A percentile compares a stretch with the other conserved stretches of the same genome.
Evolutionary conservation across 805 yeast species (phyloP).

Genomic region (Teunomyces gatunensis): DNA sequence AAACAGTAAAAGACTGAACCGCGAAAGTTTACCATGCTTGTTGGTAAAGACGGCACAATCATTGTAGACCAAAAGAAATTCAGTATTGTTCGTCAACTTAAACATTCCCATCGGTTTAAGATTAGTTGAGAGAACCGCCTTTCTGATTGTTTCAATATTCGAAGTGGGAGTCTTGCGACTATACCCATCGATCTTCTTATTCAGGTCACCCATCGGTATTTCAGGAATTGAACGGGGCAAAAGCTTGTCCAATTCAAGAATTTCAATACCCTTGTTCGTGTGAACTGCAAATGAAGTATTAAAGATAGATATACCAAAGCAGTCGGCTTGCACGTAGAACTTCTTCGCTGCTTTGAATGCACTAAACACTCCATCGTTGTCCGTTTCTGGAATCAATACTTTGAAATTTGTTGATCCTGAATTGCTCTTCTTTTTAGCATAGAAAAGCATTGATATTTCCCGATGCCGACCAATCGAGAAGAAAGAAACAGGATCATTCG

Average conservation of each 20-base stretch:
- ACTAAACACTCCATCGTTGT: slow-evolving; percentile 47
- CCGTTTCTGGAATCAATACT: slow-evolving; percentile 56
- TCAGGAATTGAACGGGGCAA: slow-evolving; percentile 60
- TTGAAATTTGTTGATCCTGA: slow-evolving; percentile 50
- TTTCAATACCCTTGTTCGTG: slow-evolving; percentile 64
- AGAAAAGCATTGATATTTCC: slow-evolving; percentile 55
- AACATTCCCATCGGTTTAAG: slow-evolving; percentile 63
- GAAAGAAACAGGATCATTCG: slow-evolving; percentile 49
- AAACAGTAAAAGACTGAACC: slow-evolving; percentile 43
- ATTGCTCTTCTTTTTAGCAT: slow-evolving; percentile 51
- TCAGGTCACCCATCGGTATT: slow-evolving; percentile 24
- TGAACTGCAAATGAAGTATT: slow-evolving; percentile 66
- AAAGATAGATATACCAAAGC: slow-evolving; percentile 60
- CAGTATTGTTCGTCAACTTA: slow-evolving; percentile 50
- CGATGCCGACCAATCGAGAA: slow-evolving; percentile 72
- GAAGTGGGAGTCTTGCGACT: slow-evolving; percentile 17
- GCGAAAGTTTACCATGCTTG: slow-evolving; percentile 52
- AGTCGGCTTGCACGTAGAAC: slow-evolving; percentile 54
- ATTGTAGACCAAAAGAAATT: slow-evolving; percentile 62
- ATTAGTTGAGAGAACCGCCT: slow-evolving; percentile 34
- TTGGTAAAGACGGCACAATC: slow-evolving; percentile 68
- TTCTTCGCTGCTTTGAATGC: slow-evolving; percentile 39
- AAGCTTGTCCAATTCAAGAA: slow-evolving; percentile 56
- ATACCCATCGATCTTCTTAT: slow-evolving; percentile 30
- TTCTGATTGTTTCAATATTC: slow-evolving; percentile 39